A percentile compares a stretch with the other conserved stretches of the same genome.
phyloP scores from a whole-genome alignment of 2,329 filamentous ascomycete species.

The Pseudocercospora macadamiae region DNA sequence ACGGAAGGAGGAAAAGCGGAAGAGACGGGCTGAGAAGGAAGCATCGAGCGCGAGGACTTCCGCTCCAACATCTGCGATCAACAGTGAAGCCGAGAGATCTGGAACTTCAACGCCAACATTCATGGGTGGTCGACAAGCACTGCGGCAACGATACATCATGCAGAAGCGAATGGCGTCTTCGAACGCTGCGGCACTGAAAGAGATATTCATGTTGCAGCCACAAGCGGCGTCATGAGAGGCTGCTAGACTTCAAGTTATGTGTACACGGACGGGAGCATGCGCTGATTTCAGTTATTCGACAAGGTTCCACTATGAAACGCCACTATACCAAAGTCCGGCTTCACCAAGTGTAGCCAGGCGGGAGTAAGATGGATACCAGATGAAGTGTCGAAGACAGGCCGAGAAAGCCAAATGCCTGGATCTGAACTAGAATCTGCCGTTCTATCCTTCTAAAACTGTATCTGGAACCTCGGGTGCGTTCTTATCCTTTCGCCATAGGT shows the following conservation, averaged over 20 bases:
- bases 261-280: no score
- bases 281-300: no score
- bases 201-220: conserved; percentile 74
- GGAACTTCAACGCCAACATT: conserved; percentile 37
- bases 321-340: no score
- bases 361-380: no score
- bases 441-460: conserved; percentile 17
- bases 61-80: conserved; percentile 11
- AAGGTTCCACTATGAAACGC: no score
- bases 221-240: conserved; percentile 24
- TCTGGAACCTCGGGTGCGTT: conserved; percentile 24
- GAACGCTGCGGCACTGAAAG: conserved; percentile 80
- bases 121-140: conserved; percentile 62
- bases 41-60: conserved; percentile 46
- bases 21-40: conserved; percentile 49
- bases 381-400: no score
- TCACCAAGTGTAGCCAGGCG: no score
- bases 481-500: conserved; percentile 51
- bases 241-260: no score
- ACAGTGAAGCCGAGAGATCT: conserved; percentile 22
- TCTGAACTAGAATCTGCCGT: no score
- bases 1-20: conserved; percentile 56
- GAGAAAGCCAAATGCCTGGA: no score
- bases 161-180: conserved; percentile 84
- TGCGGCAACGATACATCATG: conserved; percentile 80